These are phyloP conservation scores for Kazachstania kunashirensis DNA, from an alignment of 805 yeast genomes.

Conservation along the genomic window DNA sequence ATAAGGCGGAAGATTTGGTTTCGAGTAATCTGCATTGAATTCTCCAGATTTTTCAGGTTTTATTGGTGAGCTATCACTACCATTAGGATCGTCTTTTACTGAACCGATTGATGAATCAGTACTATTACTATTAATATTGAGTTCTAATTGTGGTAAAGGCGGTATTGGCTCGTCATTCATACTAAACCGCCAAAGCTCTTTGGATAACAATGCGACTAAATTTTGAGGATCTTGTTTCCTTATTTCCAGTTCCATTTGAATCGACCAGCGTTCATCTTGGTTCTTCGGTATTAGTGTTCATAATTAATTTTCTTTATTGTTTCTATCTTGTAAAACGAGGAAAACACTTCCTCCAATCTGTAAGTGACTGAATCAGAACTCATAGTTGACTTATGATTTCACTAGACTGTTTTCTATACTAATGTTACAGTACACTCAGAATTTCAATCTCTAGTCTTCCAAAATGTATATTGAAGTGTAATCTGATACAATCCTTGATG, in stretches of 20 bases:
- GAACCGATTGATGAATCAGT: too few species aligned
- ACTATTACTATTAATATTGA: too few species aligned
- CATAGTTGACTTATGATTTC: too few species aligned
- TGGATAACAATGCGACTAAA: conserved; percentile 32
- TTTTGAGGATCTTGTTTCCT: conserved; percentile 30
- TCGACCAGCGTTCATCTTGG: conserved; percentile 33
- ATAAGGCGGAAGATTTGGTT: conserved; percentile 31
- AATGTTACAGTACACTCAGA: too few species aligned
- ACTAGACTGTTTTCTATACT: too few species aligned
- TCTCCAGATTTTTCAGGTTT: conserved; percentile 26
- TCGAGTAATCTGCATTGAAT: conserved; percentile 29
- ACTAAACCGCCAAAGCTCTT: conserved; percentile 38
- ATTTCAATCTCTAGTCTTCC: too few species aligned
- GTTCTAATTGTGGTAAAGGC: conserved; percentile 15
- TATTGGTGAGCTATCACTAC: conserved; percentile 4
- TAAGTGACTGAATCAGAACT: conserved; percentile 5
- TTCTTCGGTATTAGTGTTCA: conserved; percentile 26
- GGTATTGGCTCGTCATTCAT: conserved; percentile 33
- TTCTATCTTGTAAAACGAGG: conserved; percentile 25
- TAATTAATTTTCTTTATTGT: conserved; percentile 26
- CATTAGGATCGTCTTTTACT: neutral
- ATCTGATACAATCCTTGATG: too few species aligned
- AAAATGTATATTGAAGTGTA: too few species aligned
- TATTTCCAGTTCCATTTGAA: conserved; percentile 34
- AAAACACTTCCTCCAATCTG: conserved; percentile 22